These are phyloP conservation scores for Pythium rishiriense DNA, from an alignment of 352 stramenopile genomes.

Conservation along the genomic window DNA sequence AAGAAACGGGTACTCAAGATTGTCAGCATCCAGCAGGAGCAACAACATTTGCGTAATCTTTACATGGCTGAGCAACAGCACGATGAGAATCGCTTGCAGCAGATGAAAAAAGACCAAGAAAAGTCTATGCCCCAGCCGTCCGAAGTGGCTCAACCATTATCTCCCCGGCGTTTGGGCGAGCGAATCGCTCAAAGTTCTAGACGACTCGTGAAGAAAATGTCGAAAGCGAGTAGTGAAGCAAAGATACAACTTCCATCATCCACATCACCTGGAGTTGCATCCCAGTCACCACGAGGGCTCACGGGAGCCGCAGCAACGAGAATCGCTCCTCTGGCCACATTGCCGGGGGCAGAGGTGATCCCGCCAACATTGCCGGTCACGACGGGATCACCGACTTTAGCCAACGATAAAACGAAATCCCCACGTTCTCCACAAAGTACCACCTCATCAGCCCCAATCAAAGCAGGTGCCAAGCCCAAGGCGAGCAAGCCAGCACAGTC, in stretches of 20 bases:
- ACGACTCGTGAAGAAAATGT: slow-evolving; percentile 8
- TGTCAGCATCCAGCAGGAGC: slow-evolving; percentile 46
- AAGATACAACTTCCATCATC: background rate
- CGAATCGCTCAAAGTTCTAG: slow-evolving; percentile 9
- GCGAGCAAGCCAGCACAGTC: background rate
- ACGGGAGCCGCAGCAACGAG: background rate
- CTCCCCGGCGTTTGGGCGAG: slow-evolving; percentile 9
- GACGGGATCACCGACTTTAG: background rate
- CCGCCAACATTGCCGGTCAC: background rate
- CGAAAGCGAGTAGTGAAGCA: background rate
- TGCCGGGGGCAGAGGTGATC: background rate
- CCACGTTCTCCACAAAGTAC: slow-evolving; percentile 4
- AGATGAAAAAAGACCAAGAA: slow-evolving; percentile 11
- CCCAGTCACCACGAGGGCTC: background rate
- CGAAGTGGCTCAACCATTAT: background rate
- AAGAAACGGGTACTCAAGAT: slow-evolving; percentile 46
- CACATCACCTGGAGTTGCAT: too few relatives aligned
- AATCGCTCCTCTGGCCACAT: background rate
- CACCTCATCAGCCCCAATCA: background rate
- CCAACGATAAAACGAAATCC: background rate
- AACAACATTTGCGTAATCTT: slow-evolving; percentile 55
- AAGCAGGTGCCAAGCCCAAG: background rate
- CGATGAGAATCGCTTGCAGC: slow-evolving; percentile 19
- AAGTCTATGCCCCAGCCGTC: background rate
- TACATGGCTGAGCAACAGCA: slow-evolving; percentile 60